These are phyloP conservation scores for Podospora comata DNA, from an alignment of 495 filamentous ascomycete genomes.

Conservation along the genomic window DNA sequence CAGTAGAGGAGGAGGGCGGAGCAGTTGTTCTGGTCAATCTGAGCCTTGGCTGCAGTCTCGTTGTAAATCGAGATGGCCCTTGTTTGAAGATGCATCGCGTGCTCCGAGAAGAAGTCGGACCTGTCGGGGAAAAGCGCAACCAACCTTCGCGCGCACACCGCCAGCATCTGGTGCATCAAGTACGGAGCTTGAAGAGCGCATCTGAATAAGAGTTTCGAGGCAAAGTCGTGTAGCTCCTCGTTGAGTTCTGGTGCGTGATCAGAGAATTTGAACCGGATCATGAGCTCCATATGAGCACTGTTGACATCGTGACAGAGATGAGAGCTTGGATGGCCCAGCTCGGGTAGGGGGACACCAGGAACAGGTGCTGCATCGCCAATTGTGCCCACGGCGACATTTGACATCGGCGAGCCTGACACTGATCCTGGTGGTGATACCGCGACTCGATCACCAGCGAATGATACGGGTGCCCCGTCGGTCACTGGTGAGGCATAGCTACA, in stretches of 20 bases:
- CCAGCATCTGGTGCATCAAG: slow-evolving; percentile 37
- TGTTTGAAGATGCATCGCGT: slow-evolving; percentile 35
- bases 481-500: slow-evolving; percentile 30
- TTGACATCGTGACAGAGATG: slow-evolving; percentile 29
- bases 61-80: slow-evolving; percentile 41
- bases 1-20: slow-evolving; percentile 36
- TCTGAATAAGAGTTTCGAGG: slow-evolving; percentile 18
- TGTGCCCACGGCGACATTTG: not conserved
- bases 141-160: slow-evolving; percentile 36
- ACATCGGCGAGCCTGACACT: not conserved
- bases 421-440: slow-evolving; percentile 5
- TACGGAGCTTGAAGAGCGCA: slow-evolving; percentile 33
- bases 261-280: slow-evolving; percentile 32
- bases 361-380: slow-evolving; percentile 15
- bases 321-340: slow-evolving; percentile 15
- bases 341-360: slow-evolving; percentile 20
- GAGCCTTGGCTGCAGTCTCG: slow-evolving; percentile 23
- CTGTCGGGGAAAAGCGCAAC: slow-evolving; percentile 27
- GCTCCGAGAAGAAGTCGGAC: slow-evolving; percentile 26
- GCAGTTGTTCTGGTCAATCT: slow-evolving; percentile 36
- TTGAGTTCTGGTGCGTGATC: slow-evolving; percentile 31
- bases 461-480: not conserved
- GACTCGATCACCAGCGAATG: not conserved
- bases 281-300: slow-evolving; percentile 38
- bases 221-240: slow-evolving; percentile 20